Evolutionary conservation across 768 basidiomycete genomes (phyloP), one percentile per base, ranked within the genome.

Genomic region (Gymnopilus junonius): DNA sequence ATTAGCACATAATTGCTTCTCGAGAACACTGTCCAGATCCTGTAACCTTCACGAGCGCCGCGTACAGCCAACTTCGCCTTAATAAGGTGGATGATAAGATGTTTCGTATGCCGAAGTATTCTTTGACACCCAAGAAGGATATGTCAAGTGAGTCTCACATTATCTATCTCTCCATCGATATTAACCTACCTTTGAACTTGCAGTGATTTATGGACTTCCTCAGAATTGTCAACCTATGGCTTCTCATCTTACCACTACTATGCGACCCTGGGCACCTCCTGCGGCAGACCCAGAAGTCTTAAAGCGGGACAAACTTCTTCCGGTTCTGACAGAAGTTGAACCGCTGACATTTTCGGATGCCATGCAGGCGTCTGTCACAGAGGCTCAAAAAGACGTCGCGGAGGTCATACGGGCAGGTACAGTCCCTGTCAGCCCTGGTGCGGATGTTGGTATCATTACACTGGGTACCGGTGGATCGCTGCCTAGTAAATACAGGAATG

Each of bases 391-490:
- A 27, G 65, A 66, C 39, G 70, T 83, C 17, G 71, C 74, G 32
- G 69, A 73, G 42, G 51, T 66, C 20, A 48, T 60, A n/a, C 15
- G 15, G 39, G 34, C 55, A 51, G 58, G 59, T 10, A 55, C 55
- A 55, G 12, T 46, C 0, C 32, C 48, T 15, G 25, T 46, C 8
- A 56, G 58, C 20, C 63, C 61, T 37, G 93, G 92, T 1, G 83
- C 85, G 40, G 84, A 92, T 51, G 83, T 98, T 8, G 76, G 75
- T 8, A 78, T 98, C 45, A 83, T 92, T 8, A 84, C 95, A 1
- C 80, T 99, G 6, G 97, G 97, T 2, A 98, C 97, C 0, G 92
- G 93, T 2, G 96, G 94, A 70, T 90, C 94, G 0, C 73, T 93
- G 40, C 94, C 96, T 0, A 89, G 84, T 39, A 93, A 89, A 73